A percentile compares a stretch with the other conserved stretches of the same genome.
Evolutionary conservation across 306 rosid species (phyloP).

Genomic region (Inga laurina): DNA sequence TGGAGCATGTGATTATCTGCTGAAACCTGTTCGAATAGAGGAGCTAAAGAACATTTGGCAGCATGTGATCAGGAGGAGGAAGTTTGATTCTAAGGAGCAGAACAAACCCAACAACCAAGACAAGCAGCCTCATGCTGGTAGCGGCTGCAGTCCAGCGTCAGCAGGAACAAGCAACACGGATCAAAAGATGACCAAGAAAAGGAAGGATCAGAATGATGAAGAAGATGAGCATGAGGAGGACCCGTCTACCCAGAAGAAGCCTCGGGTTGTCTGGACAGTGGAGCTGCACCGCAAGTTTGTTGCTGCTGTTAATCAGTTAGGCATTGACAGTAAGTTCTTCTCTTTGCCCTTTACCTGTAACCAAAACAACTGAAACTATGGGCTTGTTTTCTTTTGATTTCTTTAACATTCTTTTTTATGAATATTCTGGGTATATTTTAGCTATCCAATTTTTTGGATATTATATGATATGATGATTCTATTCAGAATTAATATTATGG

Average conservation of each 20-base stretch:
- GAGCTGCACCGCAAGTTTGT: slow-evolving; percentile 92
- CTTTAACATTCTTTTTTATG: not conserved
- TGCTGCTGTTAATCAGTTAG: slow-evolving; percentile 79
- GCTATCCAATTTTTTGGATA: not conserved
- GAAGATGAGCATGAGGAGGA: slow-evolving; percentile 68
- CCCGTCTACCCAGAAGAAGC: slow-evolving; percentile 67
- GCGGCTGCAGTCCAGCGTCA: slow-evolving; percentile 39
- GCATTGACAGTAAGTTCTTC: slow-evolving; percentile 81
- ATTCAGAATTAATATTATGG: not conserved
- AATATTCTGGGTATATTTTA: not conserved
- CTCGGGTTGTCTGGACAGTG: slow-evolving; percentile 90
- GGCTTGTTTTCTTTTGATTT: not conserved
- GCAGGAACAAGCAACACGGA: slow-evolving; percentile 47
- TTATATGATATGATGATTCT: not conserved
- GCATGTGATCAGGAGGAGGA: slow-evolving; percentile 84
- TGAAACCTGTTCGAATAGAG: slow-evolving; percentile 88
- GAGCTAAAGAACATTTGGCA: slow-evolving; percentile 94
- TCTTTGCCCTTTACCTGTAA: slow-evolving; percentile 22
- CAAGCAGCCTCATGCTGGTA: slow-evolving; percentile 29
- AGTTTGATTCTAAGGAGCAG: slow-evolving; percentile 49
- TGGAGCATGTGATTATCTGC: slow-evolving; percentile 92
- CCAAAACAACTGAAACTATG: not conserved
- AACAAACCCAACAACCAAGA: slow-evolving; percentile 42
- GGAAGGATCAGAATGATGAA: slow-evolving; percentile 76
- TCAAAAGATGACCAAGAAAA: slow-evolving; percentile 57